Percentiles rank a stretch among this genome's conserved stretches.
Conservation (phyloP, 2,329 filamentous ascomycete species). For the Gaeumannomyces tritici region DNA sequence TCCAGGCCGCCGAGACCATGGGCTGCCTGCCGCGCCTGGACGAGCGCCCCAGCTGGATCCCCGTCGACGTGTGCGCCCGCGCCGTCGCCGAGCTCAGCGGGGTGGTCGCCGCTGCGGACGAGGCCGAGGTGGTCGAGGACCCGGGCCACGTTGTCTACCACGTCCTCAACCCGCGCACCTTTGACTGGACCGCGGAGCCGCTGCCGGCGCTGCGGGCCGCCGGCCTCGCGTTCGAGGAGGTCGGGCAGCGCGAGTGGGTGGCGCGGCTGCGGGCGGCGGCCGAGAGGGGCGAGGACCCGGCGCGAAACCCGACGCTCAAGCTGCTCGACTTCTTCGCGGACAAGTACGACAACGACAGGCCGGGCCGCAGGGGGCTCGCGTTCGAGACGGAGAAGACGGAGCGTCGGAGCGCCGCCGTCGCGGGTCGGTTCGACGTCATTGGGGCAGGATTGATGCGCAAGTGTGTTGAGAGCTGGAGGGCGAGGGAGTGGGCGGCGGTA, state of each 20-base stretch:
- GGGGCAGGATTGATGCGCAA: slow-evolving; percentile 25
- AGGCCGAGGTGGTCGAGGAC: background rate
- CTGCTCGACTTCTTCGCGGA: slow-evolving; percentile 40
- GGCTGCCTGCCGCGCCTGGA: slow-evolving; percentile 33
- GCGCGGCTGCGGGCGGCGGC: slow-evolving; percentile 27
- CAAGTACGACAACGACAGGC: slow-evolving; percentile 32
- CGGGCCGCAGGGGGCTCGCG: slow-evolving; percentile 22
- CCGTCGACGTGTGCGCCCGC: slow-evolving; percentile 32
- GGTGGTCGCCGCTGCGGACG: no score
- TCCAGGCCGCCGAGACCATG: slow-evolving; percentile 32
- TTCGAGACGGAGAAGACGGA: slow-evolving; percentile 27
- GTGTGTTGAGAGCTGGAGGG: slow-evolving; percentile 23
- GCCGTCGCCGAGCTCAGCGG: slow-evolving; percentile 27
- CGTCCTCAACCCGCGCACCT: slow-evolving; percentile 35
- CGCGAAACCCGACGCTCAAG: slow-evolving; percentile 40
- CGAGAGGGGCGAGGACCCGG: slow-evolving; percentile 1
- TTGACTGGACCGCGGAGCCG: slow-evolving; percentile 39
- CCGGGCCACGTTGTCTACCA: slow-evolving; percentile 24
- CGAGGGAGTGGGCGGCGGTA: slow-evolving; percentile 12
- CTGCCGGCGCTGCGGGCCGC: slow-evolving; percentile 34
- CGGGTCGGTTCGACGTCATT: slow-evolving; percentile 24
- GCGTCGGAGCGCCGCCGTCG: slow-evolving; percentile 20
- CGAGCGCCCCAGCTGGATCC: slow-evolving; percentile 34
- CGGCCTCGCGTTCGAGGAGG: slow-evolving; percentile 34
- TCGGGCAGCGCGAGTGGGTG: slow-evolving; percentile 34